Percentiles rank a stretch among this genome's conserved stretches.
phyloP scores from a whole-genome alignment of 257 asterid genomes.

The Solanum medicagineum region DNA sequence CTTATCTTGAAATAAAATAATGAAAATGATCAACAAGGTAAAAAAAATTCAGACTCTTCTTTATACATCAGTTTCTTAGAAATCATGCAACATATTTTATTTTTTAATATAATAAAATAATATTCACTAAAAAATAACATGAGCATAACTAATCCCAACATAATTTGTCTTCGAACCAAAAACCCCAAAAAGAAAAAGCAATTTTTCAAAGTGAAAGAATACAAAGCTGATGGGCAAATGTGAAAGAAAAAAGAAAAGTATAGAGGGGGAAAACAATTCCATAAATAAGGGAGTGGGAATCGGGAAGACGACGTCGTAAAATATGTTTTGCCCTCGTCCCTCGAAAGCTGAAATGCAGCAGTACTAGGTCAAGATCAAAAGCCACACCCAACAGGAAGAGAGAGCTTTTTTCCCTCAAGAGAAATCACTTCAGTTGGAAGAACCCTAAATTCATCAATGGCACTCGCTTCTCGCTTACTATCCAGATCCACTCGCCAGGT shows the following conservation, averaged over 20 bases:
- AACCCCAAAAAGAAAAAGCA: no score
- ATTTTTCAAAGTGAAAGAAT: background rate
- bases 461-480: slow-evolving; percentile 53
- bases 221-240: background rate
- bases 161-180: no score
- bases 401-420: background rate
- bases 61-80: no score
- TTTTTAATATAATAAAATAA: no score
- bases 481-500: slow-evolving; percentile 77
- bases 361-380: background rate
- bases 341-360: background rate
- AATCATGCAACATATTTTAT: no score
- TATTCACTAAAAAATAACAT: no score
- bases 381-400: background rate
- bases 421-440: background rate
- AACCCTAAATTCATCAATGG: slow-evolving; percentile 18
- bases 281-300: background rate
- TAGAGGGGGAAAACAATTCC: background rate
- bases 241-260: background rate
- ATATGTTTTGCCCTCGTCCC: background rate
- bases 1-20: no score
- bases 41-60: no score
- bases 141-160: no score
- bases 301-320: background rate
- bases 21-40: no score